Percentiles rank a stretch among this genome's conserved stretches.
These are phyloP conservation scores for Agaricales sp. DNA, from an alignment of 1,284 basidiomycete species.

Conservation along the genomic window DNA sequence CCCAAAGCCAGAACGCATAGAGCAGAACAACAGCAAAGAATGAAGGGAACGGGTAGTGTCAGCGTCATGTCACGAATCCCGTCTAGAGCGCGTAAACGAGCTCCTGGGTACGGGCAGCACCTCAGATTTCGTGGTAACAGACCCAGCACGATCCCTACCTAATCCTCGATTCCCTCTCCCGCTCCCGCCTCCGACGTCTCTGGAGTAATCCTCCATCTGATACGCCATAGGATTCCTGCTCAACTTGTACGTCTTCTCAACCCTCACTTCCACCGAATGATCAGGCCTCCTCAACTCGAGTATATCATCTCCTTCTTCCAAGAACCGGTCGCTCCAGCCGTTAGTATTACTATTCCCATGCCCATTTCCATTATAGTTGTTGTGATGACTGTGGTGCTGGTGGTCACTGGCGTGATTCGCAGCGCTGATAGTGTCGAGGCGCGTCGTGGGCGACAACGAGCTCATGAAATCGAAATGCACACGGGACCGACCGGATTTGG, in stretches of 20 bases:
- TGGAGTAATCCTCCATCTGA: not conserved
- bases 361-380: too few relatives aligned
- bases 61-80: not conserved
- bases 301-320: not conserved
- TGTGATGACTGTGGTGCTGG: too few relatives aligned
- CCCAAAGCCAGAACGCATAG: too few relatives aligned
- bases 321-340: too few relatives aligned
- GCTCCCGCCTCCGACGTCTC: not conserved
- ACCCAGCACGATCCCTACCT: not conserved
- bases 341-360: too few relatives aligned
- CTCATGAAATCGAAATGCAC: not conserved
- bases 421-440: not conserved
- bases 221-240: not conserved
- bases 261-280: not conserved
- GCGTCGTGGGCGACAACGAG: not conserved
- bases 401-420: too few relatives aligned
- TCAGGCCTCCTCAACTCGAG: not conserved
- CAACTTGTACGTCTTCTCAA: constrained; percentile 1
- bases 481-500: not conserved
- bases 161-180: not conserved
- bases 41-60: too few relatives aligned
- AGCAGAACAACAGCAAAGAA: too few relatives aligned
- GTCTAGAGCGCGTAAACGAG: not conserved
- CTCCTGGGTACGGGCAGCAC: not conserved
- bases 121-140: not conserved